Conservation (phyloP, 345 rosid species). For the Cardamine chenopodiifolia region DNA sequence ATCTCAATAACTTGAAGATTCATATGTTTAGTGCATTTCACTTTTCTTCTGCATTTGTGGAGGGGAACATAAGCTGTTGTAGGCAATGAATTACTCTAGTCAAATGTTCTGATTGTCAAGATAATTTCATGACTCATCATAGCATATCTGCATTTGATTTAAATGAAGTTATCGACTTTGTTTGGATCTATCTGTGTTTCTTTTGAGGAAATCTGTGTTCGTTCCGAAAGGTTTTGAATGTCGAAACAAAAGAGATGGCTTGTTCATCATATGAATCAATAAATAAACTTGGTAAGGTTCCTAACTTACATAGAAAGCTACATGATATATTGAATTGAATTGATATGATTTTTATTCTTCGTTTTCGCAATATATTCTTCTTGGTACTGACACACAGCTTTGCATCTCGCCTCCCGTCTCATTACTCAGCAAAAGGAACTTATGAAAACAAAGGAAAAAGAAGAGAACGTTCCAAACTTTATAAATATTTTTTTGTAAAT, state of each 20-base stretch:
- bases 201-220: background rate
- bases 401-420: background rate
- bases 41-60: conserved; percentile 27
- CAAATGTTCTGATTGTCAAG: conserved; percentile 24
- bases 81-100: conserved; percentile 22
- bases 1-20: conserved; percentile 23
- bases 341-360: no score
- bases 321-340: conserved; percentile 9
- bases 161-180: conserved; percentile 23
- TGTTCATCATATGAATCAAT: conserved; percentile 13
- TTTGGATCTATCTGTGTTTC: conserved; percentile 13
- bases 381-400: background rate
- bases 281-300: background rate
- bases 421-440: background rate
- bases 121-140: conserved; percentile 19
- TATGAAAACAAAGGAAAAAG: no score
- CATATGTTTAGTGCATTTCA: conserved; percentile 34
- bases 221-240: no score
- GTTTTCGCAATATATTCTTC: no score
- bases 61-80: conserved; percentile 35
- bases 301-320: background rate
- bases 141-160: conserved; percentile 19
- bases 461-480: background rate
- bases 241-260: conserved; percentile 5
- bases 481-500: no score